Evolutionary conservation across 176 grass and related monocot species (phyloP).

Genomic region (Lolium perenne): DNA sequence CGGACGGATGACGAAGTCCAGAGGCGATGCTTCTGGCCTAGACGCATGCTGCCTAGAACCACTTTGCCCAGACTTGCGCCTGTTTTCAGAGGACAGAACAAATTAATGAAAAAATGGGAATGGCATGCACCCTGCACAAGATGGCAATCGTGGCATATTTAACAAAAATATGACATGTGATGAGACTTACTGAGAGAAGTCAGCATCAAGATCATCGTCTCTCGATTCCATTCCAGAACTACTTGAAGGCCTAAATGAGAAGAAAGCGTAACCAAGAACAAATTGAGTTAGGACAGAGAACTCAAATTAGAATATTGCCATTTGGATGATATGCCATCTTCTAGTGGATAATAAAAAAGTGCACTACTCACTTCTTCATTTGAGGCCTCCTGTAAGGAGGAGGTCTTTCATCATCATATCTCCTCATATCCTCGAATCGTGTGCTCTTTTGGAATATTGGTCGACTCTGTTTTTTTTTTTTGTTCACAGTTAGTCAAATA

Average conservation of each 20-base stretch:
- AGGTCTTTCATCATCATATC: conserved; percentile 71
- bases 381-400: conserved; percentile 73
- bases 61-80: conserved; percentile 63
- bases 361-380: conserved; percentile 67
- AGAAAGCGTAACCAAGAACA: conserved; percentile 19
- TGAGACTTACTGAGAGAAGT: conserved; percentile 86
- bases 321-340: neutral
- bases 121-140: neutral
- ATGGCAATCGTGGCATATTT: neutral
- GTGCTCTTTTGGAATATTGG: conserved; percentile 98
- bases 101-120: neutral
- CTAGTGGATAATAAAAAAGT: neutral
- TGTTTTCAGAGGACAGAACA: conserved; percentile 27
- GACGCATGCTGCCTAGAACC: conserved; percentile 81
- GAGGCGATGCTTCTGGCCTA: conserved; percentile 87
- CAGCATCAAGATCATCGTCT: conserved; percentile 87
- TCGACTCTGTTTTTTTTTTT: conserved; percentile 72
- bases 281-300: conserved; percentile 30
- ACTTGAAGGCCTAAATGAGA: conserved; percentile 67
- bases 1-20: conserved; percentile 90
- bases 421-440: conserved; percentile 95
- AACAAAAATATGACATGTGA: neutral
- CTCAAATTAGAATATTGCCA: conserved; percentile 13
- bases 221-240: conserved; percentile 68
- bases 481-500: conserved; percentile 21